Base-by-base conservation (phyloP, 371 early-diverging fungal genomes). In the Phascolomyces articulosus region DNA sequence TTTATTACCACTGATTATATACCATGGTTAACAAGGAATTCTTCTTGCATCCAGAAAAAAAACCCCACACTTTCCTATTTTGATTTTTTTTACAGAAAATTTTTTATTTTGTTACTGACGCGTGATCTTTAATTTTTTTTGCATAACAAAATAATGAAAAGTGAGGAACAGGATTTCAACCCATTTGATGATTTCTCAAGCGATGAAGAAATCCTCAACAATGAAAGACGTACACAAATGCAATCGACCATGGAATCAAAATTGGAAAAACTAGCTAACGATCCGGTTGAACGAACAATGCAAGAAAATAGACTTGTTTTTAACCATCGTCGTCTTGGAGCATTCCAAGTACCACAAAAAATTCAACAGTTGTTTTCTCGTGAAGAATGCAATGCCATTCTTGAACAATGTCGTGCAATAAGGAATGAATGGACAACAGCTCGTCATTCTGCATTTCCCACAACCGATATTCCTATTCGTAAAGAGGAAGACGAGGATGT, bases 401-500 rank as follows among this genome's bases (percentile, higher is more conserved):
- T 83, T n/a, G 48, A 65, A 2, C 38, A 60, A n/a, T 71, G 70
- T 15, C 16, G 34, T 3, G 41, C 61, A 15, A 55, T 66, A 26
- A 24, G 1, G 0, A 44, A 4, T 44, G 48, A 63, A 10, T 87
- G 87, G 87, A 75, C 77, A 1, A 72, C 66, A 0, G 67, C 66
- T 15, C 79, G 87, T 0, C 87, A 87, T 67, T 82, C 81, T 18
- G 84, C 86, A 0, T 85, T 85, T 67, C 73, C 86, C 1, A 87
- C 87, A 0, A 71, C 73, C 0, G 87, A 87, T 59, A 72, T 87
- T n/a, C 82, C 87, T 4, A 65, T 84, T 13, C 61, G 62, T 2
- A n/a, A 34, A 34, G 31, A 31, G 10, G 44, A n/a, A n/a, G n/a
- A n/a, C n/a, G n/a, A n/a, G n/a, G n/a, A n/a, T n/a, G n/a, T n/a